These are phyloP conservation scores for Puccinia polysora DNA, from an alignment of 1,284 basidiomycete genomes.

Conservation along the genomic window DNA sequence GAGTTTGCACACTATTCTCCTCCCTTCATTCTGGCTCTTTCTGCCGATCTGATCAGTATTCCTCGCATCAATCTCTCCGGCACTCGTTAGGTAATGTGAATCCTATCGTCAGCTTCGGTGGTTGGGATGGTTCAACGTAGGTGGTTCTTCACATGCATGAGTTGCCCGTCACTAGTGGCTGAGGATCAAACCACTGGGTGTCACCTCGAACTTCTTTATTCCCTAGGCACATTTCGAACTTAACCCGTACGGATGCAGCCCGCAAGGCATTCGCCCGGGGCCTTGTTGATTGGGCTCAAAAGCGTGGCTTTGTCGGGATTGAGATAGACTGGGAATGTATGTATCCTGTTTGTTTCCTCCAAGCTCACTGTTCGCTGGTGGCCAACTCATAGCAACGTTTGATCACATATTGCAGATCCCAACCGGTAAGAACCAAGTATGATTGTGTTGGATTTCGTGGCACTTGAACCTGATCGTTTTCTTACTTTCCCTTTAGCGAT, in stretches of 20 bases:
- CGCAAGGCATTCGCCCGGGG: conserved; percentile 12
- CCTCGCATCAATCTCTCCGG: background rate
- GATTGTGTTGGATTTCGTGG: too few species aligned
- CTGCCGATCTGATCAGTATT: too few species aligned
- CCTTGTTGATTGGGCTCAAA: too few species aligned
- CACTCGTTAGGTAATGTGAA: background rate
- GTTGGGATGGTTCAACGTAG: background rate
- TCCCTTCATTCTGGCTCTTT: too few species aligned
- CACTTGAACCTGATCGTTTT: too few species aligned
- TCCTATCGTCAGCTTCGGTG: background rate
- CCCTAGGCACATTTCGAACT: conserved; percentile 1
- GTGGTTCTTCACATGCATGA: background rate
- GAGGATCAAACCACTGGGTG: background rate
- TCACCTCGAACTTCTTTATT: background rate
- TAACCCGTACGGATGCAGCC: background rate
- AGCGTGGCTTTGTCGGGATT: too few species aligned
- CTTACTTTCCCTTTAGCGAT: too few species aligned
- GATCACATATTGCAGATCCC: too few species aligned
- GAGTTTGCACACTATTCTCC: too few species aligned
- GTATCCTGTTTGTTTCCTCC: background rate
- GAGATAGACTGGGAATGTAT: conserved; percentile 12
- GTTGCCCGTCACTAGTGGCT: background rate
- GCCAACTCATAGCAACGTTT: too few species aligned
- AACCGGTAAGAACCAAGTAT: too few species aligned
- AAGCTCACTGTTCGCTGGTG: background rate